Evolutionary conservation across 768 basidiomycete species (phyloP).

Genomic region (Phanerochaete carnosa): DNA sequence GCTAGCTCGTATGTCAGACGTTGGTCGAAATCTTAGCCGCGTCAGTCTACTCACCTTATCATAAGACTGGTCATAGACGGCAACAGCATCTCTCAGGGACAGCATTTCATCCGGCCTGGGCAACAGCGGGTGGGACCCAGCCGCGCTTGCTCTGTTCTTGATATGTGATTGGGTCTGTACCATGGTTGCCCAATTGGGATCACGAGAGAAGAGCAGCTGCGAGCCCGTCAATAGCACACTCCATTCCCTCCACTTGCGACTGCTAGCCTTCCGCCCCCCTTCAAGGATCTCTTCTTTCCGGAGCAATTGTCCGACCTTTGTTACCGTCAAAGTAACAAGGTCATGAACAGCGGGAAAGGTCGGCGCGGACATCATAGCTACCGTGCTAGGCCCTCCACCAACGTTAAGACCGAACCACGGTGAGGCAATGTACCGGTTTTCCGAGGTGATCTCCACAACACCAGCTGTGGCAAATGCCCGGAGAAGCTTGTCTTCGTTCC

Average conservation of each 20-base stretch:
- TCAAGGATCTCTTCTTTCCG: conserved; percentile 79
- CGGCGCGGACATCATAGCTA: conserved; percentile 18
- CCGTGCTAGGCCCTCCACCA: conserved; percentile 29
- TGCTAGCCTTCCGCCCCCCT: conserved; percentile 70
- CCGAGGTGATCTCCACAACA: conserved; percentile 51
- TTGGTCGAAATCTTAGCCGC: not conserved
- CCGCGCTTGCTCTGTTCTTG: conserved; percentile 25
- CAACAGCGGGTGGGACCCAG: conserved; percentile 37
- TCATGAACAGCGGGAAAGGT: conserved; percentile 22
- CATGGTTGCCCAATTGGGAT: conserved; percentile 51
- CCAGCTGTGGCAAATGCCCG: conserved; percentile 58
- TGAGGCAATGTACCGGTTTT: conserved; percentile 34
- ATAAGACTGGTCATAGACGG: conserved; percentile 76
- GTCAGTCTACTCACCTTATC: conserved; percentile 56
- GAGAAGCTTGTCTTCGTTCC: conserved; percentile 67
- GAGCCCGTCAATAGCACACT: conserved; percentile 85
- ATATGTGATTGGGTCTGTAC: conserved; percentile 40
- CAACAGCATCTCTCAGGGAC: conserved; percentile 73
- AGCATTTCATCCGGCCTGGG: conserved; percentile 85
- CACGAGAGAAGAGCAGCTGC: conserved; percentile 88
- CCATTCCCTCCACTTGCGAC: conserved; percentile 87
- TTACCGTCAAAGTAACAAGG: conserved; percentile 57
- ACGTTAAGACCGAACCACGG: conserved; percentile 41
- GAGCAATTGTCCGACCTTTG: conserved; percentile 76
- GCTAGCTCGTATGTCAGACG: conserved; percentile 29